Conservation (phyloP, 2,329 filamentous ascomycete species). For the Tolypocladium pustulatum region DNA sequence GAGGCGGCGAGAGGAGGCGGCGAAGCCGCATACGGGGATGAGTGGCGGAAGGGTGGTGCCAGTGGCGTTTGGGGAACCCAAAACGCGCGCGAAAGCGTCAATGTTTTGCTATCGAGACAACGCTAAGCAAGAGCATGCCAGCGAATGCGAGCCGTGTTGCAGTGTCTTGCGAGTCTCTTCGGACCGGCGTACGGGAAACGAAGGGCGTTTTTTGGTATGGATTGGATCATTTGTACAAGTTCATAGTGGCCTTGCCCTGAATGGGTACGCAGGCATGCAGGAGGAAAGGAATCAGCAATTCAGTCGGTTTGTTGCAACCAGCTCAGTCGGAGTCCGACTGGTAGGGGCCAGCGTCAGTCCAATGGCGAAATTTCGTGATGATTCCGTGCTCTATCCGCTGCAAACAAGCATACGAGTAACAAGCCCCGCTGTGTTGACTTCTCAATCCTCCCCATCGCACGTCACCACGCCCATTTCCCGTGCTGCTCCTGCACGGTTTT, state of each 20-base stretch:
- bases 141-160: background rate
- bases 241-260: background rate
- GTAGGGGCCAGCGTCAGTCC: background rate
- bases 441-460: background rate
- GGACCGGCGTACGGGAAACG: background rate
- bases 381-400: background rate
- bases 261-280: background rate
- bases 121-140: conserved; percentile 13
- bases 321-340: background rate
- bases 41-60: conserved; percentile 55
- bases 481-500: background rate
- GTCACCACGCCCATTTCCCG: background rate
- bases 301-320: background rate
- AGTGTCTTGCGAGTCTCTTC: background rate
- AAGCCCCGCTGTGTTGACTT: background rate
- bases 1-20: conserved; percentile 59
- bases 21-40: conserved; percentile 46
- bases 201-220: background rate
- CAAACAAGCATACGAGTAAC: background rate
- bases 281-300: background rate
- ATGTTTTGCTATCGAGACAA: conserved; percentile 46
- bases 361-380: background rate
- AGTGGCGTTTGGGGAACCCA: conserved; percentile 46
- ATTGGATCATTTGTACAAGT: background rate
- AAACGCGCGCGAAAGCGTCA: conserved; percentile 53